A percentile compares a stretch with the other conserved stretches of the same genome.
Evolutionary conservation across 2,329 filamentous ascomycete species (phyloP).

Genomic region (Pseudogymnoascus sp.): DNA sequence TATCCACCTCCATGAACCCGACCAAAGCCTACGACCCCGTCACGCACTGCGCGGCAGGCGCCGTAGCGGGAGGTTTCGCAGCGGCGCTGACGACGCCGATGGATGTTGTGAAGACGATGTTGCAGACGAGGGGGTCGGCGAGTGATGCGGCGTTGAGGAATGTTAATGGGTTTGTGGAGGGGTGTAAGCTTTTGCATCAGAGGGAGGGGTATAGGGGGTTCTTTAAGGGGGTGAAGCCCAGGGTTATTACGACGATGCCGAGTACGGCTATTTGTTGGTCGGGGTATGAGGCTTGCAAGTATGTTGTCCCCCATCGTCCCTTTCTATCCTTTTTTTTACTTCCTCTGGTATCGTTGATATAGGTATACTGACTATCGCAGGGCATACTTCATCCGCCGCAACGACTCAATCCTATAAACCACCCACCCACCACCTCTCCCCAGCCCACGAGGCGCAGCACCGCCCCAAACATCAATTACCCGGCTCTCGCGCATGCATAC

Average conservation of each 20-base stretch:
- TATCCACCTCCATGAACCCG: constrained; percentile 90
- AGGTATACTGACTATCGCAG: constrained; percentile 27
- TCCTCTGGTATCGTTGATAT: constrained; percentile 9
- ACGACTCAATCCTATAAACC: constrained; percentile 30
- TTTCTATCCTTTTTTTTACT: neutral
- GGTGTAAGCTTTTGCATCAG: constrained; percentile 37
- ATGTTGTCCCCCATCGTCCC: constrained; percentile 28
- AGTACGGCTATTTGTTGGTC: constrained; percentile 99
- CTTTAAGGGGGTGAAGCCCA: constrained; percentile 83
- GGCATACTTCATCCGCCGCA: constrained; percentile 52
- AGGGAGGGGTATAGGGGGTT: constrained; percentile 82
- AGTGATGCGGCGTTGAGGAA: constrained; percentile 58
- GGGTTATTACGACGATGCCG: constrained; percentile 93
- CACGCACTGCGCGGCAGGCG: constrained; percentile 89
- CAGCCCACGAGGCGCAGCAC: neutral
- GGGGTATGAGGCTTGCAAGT: constrained; percentile 62
- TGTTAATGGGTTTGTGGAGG: constrained; percentile 26
- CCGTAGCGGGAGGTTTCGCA: constrained; percentile 84
- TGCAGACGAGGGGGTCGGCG: constrained; percentile 85
- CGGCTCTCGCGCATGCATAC: neutral
- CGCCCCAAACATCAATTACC: too few relatives aligned
- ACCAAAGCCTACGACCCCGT: constrained; percentile 78
- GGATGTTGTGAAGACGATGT: constrained; percentile 95
- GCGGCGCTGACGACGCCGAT: constrained; percentile 91
- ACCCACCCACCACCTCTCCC: neutral